phyloP scores from a whole-genome alignment of 2,329 filamentous ascomycete species.

The Epichloe amarillans region DNA sequence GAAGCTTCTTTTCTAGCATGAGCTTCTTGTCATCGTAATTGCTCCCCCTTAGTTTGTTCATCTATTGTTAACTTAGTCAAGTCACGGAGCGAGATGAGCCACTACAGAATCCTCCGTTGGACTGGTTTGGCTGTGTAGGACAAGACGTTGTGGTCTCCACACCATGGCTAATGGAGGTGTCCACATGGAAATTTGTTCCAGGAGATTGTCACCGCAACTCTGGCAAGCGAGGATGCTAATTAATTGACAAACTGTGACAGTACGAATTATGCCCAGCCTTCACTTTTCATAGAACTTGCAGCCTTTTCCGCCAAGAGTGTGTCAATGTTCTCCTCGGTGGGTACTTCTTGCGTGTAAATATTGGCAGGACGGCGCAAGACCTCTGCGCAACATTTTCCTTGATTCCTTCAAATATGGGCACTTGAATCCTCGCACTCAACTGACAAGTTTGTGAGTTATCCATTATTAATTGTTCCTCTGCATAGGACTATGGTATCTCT shows the following conservation, averaged over 20 bases:
- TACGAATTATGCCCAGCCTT: too few species aligned
- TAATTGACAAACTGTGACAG: background rate
- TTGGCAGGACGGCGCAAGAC: background rate
- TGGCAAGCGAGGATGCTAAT: background rate
- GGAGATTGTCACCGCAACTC: constrained; percentile 2
- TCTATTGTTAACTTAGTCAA: background rate
- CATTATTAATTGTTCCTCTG: background rate
- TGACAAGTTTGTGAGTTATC: background rate
- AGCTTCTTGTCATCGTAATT: too few species aligned
- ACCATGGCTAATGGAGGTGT: background rate
- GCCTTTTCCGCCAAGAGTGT: background rate
- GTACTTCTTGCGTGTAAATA: background rate
- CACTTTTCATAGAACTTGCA: too few species aligned
- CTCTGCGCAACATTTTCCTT: background rate
- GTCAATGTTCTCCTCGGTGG: background rate
- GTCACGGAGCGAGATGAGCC: background rate
- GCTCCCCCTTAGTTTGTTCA: background rate
- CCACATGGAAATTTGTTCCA: background rate
- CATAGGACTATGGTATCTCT: constrained; percentile 6
- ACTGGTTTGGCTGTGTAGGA: background rate
- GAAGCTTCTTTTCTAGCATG: too few species aligned
- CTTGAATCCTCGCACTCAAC: background rate
- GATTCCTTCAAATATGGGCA: background rate
- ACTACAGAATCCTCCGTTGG: background rate
- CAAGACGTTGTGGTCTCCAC: background rate